Base-by-base conservation (phyloP, 1,284 basidiomycete genomes). In the Leccinum huronense region DNA sequence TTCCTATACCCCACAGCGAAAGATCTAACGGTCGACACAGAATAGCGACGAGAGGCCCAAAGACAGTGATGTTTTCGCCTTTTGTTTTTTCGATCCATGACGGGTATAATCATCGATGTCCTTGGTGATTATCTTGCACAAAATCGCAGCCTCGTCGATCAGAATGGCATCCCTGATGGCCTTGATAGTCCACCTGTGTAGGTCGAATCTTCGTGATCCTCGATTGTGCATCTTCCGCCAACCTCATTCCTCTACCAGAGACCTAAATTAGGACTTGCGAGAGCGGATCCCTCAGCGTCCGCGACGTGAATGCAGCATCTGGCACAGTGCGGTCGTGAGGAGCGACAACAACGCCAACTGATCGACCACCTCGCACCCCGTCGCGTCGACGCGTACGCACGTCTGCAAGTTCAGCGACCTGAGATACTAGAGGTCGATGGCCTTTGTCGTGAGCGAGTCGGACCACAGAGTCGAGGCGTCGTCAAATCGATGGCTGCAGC, bases 281-380 rank as follows among this genome's bases (percentile, higher is more conserved):
- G 48, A 8, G 60, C n/a, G n/a, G n/a, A n/a, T n/a, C n/a, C n/a
- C n/a, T n/a, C n/a, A n/a, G n/a, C n/a, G n/a, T n/a, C n/a, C n/a
- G n/a, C n/a, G n/a, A n/a, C n/a, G 88, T 1, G 82, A 75, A 66
- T 92, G 86, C 2, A 95, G 78, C 13, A 82, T 77, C 40, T 86
- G 83, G 63, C 86, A 84, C n/a, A n/a, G n/a, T 0, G 88, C 85
- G 0, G 81, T 73, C 5, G 83, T 81, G 59, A 97, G 80, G 11
- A 95, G 79, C 3, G 84, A 80, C 19, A 94, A 73, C 1, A 97
- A 78, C 0, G 89, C 86, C 1, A 81, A 81, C 56, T 90, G 81
- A 72, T 97, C 94, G 42, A 94, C 89, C 45, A 97, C 80, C 69
- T 95, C 87, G 76, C 92, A 93, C 30, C 93, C 93, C 23, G 84